Conservation (phyloP, 768 basidiomycete genomes). For the Suillus luteus region DNA sequence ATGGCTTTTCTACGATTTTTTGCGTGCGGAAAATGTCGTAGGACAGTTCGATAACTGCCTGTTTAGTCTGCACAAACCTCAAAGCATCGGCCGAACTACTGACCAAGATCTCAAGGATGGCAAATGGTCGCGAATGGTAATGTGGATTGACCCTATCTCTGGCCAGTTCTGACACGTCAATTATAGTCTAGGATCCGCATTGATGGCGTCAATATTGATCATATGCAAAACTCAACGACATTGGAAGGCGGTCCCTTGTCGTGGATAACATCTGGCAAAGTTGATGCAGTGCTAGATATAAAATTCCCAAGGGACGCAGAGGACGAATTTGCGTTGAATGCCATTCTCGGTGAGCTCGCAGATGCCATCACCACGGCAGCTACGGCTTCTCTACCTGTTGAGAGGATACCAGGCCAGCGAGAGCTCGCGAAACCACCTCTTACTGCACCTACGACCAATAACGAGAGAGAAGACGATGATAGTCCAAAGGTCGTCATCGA, state of each 20-base stretch:
- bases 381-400: constrained; percentile 48
- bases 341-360: constrained; percentile 86
- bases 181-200: constrained; percentile 89
- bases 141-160: constrained; percentile 21
- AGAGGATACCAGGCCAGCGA: constrained; percentile 83
- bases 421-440: constrained; percentile 86
- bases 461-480: constrained; percentile 30
- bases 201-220: constrained; percentile 96
- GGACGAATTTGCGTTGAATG: constrained; percentile 69
- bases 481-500: constrained; percentile 72
- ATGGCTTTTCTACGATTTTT: constrained; percentile 94
- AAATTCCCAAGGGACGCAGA: constrained; percentile 89
- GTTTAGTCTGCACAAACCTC: constrained; percentile 94
- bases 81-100: constrained; percentile 90
- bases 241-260: constrained; percentile 83
- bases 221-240: constrained; percentile 82
- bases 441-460: constrained; percentile 59
- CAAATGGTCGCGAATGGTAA: constrained; percentile 87
- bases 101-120: constrained; percentile 83
- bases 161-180: constrained; percentile 5
- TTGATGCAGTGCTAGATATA: constrained; percentile 96
- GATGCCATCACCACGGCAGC: constrained; percentile 76
- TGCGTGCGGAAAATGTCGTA: constrained; percentile 89
- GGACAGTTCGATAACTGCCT: constrained; percentile 98
- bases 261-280: constrained; percentile 96